phyloP scores from a whole-genome alignment of 306 rosid genomes.

The Glycine soja region DNA sequence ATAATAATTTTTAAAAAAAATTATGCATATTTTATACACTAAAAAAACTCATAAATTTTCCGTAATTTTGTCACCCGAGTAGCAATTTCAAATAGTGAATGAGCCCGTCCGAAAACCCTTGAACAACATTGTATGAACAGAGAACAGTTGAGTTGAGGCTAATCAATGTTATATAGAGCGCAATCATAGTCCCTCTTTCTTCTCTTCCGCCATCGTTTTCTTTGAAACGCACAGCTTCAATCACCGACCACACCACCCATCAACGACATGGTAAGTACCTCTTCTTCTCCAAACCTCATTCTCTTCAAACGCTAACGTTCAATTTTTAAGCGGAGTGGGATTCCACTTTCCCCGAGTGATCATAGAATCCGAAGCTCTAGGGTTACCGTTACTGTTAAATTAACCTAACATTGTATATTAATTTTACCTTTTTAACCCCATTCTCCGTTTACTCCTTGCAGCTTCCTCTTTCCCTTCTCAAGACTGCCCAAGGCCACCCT shows the following conservation, averaged over 20 bases:
- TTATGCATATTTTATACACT: background rate
- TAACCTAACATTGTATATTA: background rate
- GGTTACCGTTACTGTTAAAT: conserved; percentile 16
- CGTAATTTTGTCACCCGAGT: background rate
- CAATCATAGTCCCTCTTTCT: too few relatives aligned
- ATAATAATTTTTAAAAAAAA: background rate
- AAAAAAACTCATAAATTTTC: background rate
- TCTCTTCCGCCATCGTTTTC: conserved; percentile 2
- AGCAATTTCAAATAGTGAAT: too few relatives aligned
- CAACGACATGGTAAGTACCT: conserved; percentile 41
- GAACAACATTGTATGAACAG: too few relatives aligned
- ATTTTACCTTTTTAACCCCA: background rate
- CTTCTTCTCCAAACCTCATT: background rate
- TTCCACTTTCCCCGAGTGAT: conserved; percentile 13
- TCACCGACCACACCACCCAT: background rate
- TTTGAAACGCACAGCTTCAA: conserved; percentile 10
- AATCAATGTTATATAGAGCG: too few relatives aligned
- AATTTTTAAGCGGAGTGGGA: background rate
- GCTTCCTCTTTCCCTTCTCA: conserved; percentile 96
- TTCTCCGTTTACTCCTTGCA: conserved; percentile 42
- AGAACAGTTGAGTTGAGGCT: too few relatives aligned
- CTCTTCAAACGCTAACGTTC: background rate
- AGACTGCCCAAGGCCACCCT: conserved; percentile 97
- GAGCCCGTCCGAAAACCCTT: too few relatives aligned
- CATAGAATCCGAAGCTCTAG: conserved; percentile 21